These are phyloP conservation scores for Suhomyces faveliae DNA, from an alignment of 805 yeast genomes.

Conservation along the genomic window DNA sequence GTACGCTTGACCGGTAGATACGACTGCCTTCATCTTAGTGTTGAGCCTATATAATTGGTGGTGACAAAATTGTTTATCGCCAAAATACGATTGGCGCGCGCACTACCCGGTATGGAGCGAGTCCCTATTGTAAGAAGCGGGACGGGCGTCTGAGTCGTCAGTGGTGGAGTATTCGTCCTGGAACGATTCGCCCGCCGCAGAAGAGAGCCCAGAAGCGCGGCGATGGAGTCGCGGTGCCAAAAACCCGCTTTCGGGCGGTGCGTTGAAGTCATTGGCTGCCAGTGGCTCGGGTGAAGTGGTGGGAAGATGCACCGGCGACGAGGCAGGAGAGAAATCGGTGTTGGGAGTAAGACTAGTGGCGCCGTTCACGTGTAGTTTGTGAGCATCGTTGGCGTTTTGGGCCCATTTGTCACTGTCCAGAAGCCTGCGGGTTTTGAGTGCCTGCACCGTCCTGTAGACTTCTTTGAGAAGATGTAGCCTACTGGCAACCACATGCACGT, in stretches of 20 bases:
- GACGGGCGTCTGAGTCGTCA: conserved; percentile 1
- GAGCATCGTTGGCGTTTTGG: neutral
- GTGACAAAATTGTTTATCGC: conserved; percentile 1
- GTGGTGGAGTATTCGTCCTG: neutral
- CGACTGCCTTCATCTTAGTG: conserved; percentile 41
- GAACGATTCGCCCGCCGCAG: neutral
- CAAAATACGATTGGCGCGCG: neutral
- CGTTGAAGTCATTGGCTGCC: neutral
- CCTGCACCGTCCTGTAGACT: conserved; percentile 24
- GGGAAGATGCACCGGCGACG: neutral
- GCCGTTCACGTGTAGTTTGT: neutral
- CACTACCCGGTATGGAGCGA: conserved; percentile 2
- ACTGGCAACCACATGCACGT: conserved; percentile 24
- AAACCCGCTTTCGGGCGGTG: neutral
- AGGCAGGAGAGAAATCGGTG: neutral
- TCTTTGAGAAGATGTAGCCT: conserved; percentile 29
- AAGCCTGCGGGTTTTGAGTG: conserved; percentile 18
- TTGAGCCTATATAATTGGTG: neutral
- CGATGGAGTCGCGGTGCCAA: neutral
- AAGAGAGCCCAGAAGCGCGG: neutral
- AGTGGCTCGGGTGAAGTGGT: conserved; percentile 1
- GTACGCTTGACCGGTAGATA: conserved; percentile 80
- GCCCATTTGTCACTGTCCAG: neutral
- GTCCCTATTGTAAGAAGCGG: neutral
- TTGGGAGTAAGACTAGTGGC: neutral